These are phyloP conservation scores for Taphrina sp. DNA, from an alignment of 1,139 yeast species.

Conservation along the genomic window DNA sequence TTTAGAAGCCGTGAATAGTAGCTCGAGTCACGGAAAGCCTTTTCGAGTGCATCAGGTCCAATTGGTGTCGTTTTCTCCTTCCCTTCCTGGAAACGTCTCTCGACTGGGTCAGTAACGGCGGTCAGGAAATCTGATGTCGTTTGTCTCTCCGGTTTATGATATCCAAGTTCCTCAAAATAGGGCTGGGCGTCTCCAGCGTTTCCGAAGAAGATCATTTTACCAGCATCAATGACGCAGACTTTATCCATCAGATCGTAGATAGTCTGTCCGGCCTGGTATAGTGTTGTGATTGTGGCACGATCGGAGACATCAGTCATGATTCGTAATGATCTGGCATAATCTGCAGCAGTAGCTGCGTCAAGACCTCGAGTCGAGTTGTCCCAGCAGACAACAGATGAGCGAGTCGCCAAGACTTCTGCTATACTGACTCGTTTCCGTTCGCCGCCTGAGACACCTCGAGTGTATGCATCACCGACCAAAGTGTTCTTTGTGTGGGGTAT, in stretches of 20 bases:
- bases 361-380: conserved; percentile 75
- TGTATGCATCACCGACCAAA: conserved; percentile 65
- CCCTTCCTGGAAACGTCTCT: conserved; percentile 42
- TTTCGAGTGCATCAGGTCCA: conserved; percentile 65
- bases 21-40: conserved; percentile 60
- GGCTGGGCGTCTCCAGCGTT: conserved; percentile 57
- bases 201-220: conserved; percentile 75
- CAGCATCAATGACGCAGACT: conserved; percentile 68
- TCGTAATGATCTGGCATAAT: conserved; percentile 67
- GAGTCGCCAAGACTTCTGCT: conserved; percentile 58
- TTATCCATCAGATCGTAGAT: conserved; percentile 68
- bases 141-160: conserved; percentile 67
- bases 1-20: conserved; percentile 49
- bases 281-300: conserved; percentile 69
- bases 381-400: conserved; percentile 66
- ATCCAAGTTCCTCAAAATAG: conserved; percentile 66
- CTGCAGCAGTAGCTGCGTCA: conserved; percentile 59
- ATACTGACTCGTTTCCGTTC: conserved; percentile 80
- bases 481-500: conserved; percentile 64
- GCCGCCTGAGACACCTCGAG: conserved; percentile 82
- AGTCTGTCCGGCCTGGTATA: conserved; percentile 79
- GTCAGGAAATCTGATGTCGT: conserved; percentile 82
- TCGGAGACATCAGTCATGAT: conserved; percentile 60
- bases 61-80: conserved; percentile 62
- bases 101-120: conserved; percentile 29